Base-by-base conservation (phyloP, 73 alveolate genomes). In the Paramecium octaurelia region DNA sequence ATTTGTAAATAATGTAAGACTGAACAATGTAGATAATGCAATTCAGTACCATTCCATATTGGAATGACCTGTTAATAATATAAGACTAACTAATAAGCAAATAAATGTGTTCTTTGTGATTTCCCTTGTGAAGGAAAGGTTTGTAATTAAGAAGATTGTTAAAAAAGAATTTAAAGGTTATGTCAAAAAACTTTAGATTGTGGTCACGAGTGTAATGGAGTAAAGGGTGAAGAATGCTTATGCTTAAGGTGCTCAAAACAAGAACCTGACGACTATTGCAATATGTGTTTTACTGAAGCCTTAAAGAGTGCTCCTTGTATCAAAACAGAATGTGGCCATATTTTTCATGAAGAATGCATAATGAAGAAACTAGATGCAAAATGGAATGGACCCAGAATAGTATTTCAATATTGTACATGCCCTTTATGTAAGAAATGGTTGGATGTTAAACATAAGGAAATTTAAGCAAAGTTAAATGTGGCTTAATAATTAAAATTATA, bases 121-220 rank as follows among this genome's bases (percentile, higher is more conserved):
- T 87, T 50, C 36, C 92, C 77, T 44, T 92, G 93, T 57, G 83
- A 77, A 77, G 96, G 95, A 35, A 50, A 87, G 14, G 76, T 86
- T 18, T 96, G 98, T 58, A 85, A 70, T 58, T 44, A 88, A 7
- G 60, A 24, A 42, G 98, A 95, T 6, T 96, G 98, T 75, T 58
- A 64, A 20, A 92, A 93, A 31, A 95, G 93, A 93, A 86, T 40
- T 58, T 59, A 40, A 57, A 40, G 60, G 27, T 75, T 97, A n/a
- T 96, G 98, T 77, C 86, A 85, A 8, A 96, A 96, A 70, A 85
- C 68, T 11, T 85, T 95, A 43, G 85, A 71, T 75, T 96, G 98
- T 92, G 98, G 98, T 4, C 98, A 96, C 83, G 76, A 70, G 75
- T 96, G 98, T 75, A 90, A 57, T 76, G 98, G 98, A n/a, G 95